phyloP scores from a whole-genome alignment of 2,329 filamentous ascomycete genomes.

The Septoria linicola region DNA sequence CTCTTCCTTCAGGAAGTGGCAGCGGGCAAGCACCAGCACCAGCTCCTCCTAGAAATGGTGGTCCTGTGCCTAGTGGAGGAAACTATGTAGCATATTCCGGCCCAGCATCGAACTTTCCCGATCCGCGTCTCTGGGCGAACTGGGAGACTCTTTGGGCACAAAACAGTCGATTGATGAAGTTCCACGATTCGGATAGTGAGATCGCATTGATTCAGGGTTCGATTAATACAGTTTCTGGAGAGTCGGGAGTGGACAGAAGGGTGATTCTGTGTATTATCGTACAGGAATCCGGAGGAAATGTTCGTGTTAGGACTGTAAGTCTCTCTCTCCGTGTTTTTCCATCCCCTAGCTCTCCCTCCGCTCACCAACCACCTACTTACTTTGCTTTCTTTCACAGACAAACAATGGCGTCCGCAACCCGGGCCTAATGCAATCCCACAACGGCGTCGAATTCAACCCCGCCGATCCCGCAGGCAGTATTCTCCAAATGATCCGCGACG shows the following conservation, averaged over 20 bases:
- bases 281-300: conserved; percentile 13
- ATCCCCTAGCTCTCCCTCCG: background rate
- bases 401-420: conserved; percentile 45
- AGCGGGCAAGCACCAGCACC: background rate
- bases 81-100: conserved; percentile 7
- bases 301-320: conserved; percentile 11
- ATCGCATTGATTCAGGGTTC: background rate
- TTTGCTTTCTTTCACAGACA: conserved; percentile 23
- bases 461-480: conserved; percentile 29
- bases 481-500: conserved; percentile 44
- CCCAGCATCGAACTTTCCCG: conserved; percentile 4
- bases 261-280: conserved; percentile 14
- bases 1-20: background rate
- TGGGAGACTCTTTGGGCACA: conserved; percentile 14
- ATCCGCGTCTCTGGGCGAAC: conserved; percentile 8
- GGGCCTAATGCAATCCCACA: conserved; percentile 49
- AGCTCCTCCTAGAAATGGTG: background rate
- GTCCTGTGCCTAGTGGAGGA: background rate
- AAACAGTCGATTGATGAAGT: conserved; percentile 6
- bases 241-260: conserved; percentile 6
- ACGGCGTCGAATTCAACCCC: conserved; percentile 36
- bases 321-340: background rate
- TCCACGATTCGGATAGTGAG: conserved; percentile 5
- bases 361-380: background rate
- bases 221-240: conserved; percentile 5